phyloP scores from a whole-genome alignment of 192 early-diverging fungal species.

The Coemansia sp. region DNA sequence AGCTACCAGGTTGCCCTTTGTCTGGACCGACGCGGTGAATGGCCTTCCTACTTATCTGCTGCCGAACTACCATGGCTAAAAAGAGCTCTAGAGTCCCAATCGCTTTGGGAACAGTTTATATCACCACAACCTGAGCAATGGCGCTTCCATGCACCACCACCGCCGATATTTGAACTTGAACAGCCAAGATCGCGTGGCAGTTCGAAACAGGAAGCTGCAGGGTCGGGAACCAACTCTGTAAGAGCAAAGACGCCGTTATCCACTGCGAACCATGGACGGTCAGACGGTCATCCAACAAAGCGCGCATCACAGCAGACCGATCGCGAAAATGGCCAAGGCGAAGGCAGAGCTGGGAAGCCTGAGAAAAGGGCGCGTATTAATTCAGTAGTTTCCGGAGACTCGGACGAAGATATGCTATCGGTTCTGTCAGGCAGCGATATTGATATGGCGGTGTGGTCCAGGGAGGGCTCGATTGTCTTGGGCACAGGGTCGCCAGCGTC shows the following conservation, averaged over 20 bases:
- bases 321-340: slow-evolving; percentile 2
- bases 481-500: slow-evolving; percentile 30
- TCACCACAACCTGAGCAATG: slow-evolving; percentile 49
- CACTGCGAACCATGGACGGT: neutral
- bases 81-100: slow-evolving; percentile 37
- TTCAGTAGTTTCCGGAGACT: slow-evolving; percentile 9
- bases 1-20: slow-evolving; percentile 51
- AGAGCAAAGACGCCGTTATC: neutral
- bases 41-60: slow-evolving; percentile 31
- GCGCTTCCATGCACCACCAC: slow-evolving; percentile 33
- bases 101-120: slow-evolving; percentile 54
- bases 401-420: slow-evolving; percentile 46
- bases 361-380: slow-evolving; percentile 28
- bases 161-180: slow-evolving; percentile 24
- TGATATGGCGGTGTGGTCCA: slow-evolving; percentile 41
- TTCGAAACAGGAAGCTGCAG: neutral
- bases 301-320: slow-evolving; percentile 16
- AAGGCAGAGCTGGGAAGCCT: neutral
- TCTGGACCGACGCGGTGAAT: slow-evolving; percentile 38
- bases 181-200: slow-evolving; percentile 7
- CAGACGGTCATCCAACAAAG: slow-evolving; percentile 13
- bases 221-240: neutral
- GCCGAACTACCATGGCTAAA: slow-evolving; percentile 40
- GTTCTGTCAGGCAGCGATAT: slow-evolving; percentile 47
- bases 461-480: slow-evolving; percentile 24